These are phyloP conservation scores for Trichopus zeylanicus DNA, from an alignment of 116 monocot genomes.

Conservation along the genomic window DNA sequence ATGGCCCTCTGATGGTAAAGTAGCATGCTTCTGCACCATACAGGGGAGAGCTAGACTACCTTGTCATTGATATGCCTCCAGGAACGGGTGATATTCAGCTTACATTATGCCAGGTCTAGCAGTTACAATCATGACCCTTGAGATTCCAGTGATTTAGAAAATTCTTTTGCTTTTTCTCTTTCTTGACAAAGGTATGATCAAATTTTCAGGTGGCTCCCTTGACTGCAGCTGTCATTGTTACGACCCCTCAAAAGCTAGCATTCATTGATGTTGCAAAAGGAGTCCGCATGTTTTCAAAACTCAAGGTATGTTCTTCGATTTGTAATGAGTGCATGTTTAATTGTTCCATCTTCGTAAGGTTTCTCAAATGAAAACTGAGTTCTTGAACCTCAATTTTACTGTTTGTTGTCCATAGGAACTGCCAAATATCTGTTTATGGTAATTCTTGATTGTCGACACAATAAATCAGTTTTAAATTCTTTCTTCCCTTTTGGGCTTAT, in stretches of 20 bases:
- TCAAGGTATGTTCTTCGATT: constrained; percentile 48
- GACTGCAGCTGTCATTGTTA: constrained; percentile 98
- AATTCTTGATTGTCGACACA: background rate
- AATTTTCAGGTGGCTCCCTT: constrained; percentile 78
- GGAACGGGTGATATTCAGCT: constrained; percentile 99
- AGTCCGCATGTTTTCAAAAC: constrained; percentile 96
- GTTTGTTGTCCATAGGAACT: background rate
- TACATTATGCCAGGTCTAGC: no score
- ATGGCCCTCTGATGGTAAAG: no score
- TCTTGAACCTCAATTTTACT: background rate
- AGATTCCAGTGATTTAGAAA: background rate
- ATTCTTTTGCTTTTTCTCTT: background rate
- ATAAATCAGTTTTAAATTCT: background rate
- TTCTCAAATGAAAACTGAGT: background rate
- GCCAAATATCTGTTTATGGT: background rate
- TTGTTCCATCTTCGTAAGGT: background rate
- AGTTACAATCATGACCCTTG: background rate
- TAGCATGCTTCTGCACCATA: constrained; percentile 15
- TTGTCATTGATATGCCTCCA: constrained; percentile 97
- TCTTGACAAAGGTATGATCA: background rate
- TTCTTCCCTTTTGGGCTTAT: background rate
- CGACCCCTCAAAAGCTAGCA: constrained; percentile 94
- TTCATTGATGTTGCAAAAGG: constrained; percentile 99
- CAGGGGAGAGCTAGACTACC: constrained; percentile 98
- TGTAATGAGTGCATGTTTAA: background rate